Evolutionary conservation across 2,329 filamentous ascomycete genomes (phyloP).

Genomic region (Colletotrichum musicola): DNA sequence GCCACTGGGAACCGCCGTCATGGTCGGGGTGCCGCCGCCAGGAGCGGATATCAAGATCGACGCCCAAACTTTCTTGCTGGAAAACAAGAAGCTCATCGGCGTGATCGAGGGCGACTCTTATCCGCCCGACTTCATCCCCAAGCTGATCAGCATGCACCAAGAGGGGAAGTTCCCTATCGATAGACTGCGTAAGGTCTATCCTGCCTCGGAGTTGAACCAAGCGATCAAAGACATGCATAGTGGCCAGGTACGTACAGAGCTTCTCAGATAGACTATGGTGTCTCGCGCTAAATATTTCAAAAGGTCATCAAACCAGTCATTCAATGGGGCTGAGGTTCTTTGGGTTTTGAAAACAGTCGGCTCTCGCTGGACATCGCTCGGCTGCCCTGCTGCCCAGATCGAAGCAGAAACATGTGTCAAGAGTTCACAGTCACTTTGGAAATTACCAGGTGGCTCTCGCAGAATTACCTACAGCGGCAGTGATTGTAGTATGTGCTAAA

Average conservation of each 20-base stretch:
- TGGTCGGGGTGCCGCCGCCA: constrained; percentile 29
- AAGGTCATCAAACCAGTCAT: constrained; percentile 33
- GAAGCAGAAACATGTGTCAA: too few relatives aligned
- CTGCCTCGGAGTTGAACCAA: constrained; percentile 19
- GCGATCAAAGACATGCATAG: constrained; percentile 31
- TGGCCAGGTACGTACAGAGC: constrained; percentile 4
- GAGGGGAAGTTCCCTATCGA: constrained; percentile 32
- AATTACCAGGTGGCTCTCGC: too few relatives aligned
- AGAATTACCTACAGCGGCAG: too few relatives aligned
- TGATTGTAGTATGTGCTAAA: too few relatives aligned
- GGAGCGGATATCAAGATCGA: constrained; percentile 27
- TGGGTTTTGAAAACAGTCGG: not conserved
- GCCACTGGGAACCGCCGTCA: constrained; percentile 14
- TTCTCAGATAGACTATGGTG: too few relatives aligned
- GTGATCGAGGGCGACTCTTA: constrained; percentile 25
- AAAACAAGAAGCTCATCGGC: constrained; percentile 24
- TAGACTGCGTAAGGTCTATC: constrained; percentile 3
- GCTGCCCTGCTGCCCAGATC: not conserved
- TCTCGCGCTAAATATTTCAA: not conserved
- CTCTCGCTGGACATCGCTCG: not conserved
- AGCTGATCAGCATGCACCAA: constrained; percentile 25
- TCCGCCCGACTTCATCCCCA: constrained; percentile 26
- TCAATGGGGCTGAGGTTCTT: not conserved
- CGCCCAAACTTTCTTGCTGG: constrained; percentile 23
- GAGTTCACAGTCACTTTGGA: too few relatives aligned